These are phyloP conservation scores for Aurifilum marmelostoma DNA, from an alignment of 2,329 filamentous ascomycete genomes.

Conservation along the genomic window DNA sequence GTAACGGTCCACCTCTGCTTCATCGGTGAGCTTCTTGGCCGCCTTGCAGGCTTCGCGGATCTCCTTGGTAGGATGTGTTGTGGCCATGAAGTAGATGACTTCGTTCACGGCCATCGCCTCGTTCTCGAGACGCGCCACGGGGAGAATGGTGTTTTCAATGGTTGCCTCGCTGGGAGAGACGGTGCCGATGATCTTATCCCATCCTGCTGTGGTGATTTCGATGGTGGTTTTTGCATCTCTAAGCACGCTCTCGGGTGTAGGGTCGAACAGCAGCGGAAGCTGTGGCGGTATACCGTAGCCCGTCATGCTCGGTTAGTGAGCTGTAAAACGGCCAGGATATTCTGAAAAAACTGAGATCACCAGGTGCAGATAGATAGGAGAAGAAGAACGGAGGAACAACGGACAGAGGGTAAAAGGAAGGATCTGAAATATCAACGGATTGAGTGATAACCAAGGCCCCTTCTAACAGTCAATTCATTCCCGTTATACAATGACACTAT, in stretches of 20 bases:
- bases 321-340: no score
- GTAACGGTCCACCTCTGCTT: slow-evolving; percentile 22
- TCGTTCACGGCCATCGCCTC: slow-evolving; percentile 11
- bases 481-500: background rate
- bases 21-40: slow-evolving; percentile 18
- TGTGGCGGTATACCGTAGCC: background rate
- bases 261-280: slow-evolving; percentile 12
- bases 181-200: slow-evolving; percentile 2
- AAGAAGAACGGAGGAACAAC: no score
- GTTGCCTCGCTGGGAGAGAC: background rate
- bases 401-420: no score
- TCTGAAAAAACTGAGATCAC: no score
- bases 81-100: slow-evolving; percentile 24
- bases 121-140: slow-evolving; percentile 10
- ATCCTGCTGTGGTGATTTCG: background rate
- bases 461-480: background rate
- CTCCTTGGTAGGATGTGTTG: slow-evolving; percentile 22
- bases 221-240: background rate
- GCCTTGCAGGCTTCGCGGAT: slow-evolving; percentile 24
- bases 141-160: slow-evolving; percentile 13
- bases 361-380: background rate
- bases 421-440: no score
- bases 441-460: no score
- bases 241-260: background rate
- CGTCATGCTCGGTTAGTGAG: background rate